phyloP scores from a whole-genome alignment of 2,329 filamentous ascomycete species.

The Elsinoe perseae region DNA sequence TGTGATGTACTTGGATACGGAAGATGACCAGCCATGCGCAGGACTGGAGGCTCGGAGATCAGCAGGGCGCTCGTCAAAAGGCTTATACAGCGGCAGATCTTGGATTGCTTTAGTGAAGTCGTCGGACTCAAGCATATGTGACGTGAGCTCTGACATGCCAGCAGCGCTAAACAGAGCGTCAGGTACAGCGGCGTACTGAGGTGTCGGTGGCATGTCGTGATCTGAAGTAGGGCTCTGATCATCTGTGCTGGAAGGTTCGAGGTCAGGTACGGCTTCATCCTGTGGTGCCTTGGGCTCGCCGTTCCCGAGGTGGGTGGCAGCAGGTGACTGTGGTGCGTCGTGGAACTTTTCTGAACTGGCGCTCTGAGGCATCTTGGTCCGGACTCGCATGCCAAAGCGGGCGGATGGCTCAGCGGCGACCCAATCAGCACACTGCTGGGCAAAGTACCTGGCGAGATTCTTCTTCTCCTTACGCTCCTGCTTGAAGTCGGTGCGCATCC shows the following conservation, averaged over 20 bases:
- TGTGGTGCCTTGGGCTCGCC: slow-evolving; percentile 12
- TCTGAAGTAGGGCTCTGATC: slow-evolving; percentile 14
- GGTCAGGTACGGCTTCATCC: slow-evolving; percentile 15
- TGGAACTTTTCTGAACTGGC: slow-evolving; percentile 16
- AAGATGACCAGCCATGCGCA: slow-evolving; percentile 38
- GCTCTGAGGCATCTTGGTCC: slow-evolving; percentile 38
- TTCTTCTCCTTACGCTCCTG: slow-evolving; percentile 94
- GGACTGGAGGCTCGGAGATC: slow-evolving; percentile 22
- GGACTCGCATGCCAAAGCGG: slow-evolving; percentile 61
- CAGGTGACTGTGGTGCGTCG: slow-evolving; percentile 22
- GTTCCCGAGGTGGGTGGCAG: slow-evolving; percentile 17
- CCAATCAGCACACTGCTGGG: slow-evolving; percentile 78
- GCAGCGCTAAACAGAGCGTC: slow-evolving; percentile 17
- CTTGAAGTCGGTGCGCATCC: slow-evolving; percentile 94
- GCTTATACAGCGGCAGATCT: slow-evolving; percentile 73
- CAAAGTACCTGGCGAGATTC: slow-evolving; percentile 69
- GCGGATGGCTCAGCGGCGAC: slow-evolving; percentile 57
- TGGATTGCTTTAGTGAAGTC: slow-evolving; percentile 53
- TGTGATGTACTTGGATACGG: slow-evolving; percentile 78
- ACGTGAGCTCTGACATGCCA: slow-evolving; percentile 17
- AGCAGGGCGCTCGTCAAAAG: slow-evolving; percentile 49
- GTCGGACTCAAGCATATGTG: slow-evolving; percentile 17
- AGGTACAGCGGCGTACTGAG: slow-evolving; percentile 17
- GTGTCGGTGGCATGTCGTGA: slow-evolving; percentile 17
- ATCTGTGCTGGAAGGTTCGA: slow-evolving; percentile 12